Evolutionary conservation across 2,329 filamentous ascomycete genomes (phyloP), one percentile per base, ranked within the genome.

Genomic region (Xylariaceae sp.): DNA sequence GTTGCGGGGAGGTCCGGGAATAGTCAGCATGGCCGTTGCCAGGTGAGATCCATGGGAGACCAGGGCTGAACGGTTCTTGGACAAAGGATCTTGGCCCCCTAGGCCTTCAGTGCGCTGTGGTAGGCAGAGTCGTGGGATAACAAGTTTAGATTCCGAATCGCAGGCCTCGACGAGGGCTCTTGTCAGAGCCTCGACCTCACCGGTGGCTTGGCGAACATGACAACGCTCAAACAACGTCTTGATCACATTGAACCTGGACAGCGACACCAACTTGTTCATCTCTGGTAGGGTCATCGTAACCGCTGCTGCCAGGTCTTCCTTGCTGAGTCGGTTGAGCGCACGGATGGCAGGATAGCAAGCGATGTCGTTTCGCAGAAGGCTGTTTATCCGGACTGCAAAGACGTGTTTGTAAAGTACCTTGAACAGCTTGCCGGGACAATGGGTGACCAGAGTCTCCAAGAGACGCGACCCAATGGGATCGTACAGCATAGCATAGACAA

Each of bases 381-480:
- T 83, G 15, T 80, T 78, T 49, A 96, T 83, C 17, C 87, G 77
- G 11, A 83, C 79, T 40, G 80, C 82, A 58, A 96, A 83, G 44
- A 88, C 76, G 45, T 81, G 79, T 37, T 73, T 77, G 61, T 93
- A 90, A 5, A 98, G 70, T 11, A 77, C 75, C 59, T 94, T 95
- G 74, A 96, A 98, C 21, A 88, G 63, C 60, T 92, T 94, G 27
- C 85, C 88, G 0, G 92, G 88, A 12, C 81, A 77, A 52, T 83
- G 73, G 17, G 79, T 74, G 43, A 95, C 75, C 42, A 98, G 80
- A 0, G 81, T 86, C 62, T 98, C 92, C 15, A 96, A 70, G 2
- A 98, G 69, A 28, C 90, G 81, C 3, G 90, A 95, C 12, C 92
- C 92, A 32, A 96, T 80, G 2, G 83, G 72, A 52, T 96, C 88